phyloP scores from a whole-genome alignment of 164 flowering plant genomes.

The Berberis thunbergii region DNA sequence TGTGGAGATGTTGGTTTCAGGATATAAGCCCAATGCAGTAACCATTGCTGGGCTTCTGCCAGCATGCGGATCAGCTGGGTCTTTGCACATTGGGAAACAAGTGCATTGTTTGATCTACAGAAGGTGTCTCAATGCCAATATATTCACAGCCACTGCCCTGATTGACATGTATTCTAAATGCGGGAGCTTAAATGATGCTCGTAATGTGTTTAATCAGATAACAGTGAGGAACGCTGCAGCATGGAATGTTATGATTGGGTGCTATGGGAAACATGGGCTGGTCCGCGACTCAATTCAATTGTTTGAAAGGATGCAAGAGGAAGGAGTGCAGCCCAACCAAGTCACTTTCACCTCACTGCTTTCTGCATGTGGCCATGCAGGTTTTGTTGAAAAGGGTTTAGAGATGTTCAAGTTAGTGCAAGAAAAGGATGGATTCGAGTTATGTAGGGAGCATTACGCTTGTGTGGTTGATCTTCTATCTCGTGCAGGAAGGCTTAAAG shows the following conservation, averaged over 20 bases:
- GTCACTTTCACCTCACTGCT: constrained; percentile 52
- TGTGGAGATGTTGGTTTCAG: constrained; percentile 34
- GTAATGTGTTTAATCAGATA: constrained; percentile 34
- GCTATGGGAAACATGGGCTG: constrained; percentile 58
- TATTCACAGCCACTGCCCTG: constrained; percentile 49
- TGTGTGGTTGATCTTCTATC: constrained; percentile 57
- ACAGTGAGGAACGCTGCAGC: constrained; percentile 27
- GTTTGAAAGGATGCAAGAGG: constrained; percentile 48
- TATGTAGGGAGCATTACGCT: constrained; percentile 48
- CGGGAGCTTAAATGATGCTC: constrained; percentile 42
- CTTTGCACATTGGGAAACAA: constrained; percentile 37
- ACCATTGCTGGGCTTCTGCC: constrained; percentile 60
- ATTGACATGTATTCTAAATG: constrained; percentile 45
- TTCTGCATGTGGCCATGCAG: constrained; percentile 69
- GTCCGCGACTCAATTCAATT: constrained; percentile 33
- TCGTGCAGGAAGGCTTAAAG: constrained; percentile 49
- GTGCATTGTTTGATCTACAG: constrained; percentile 47
- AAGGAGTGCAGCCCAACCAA: constrained; percentile 35
- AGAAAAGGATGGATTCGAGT: constrained; percentile 23
- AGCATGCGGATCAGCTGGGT: constrained; percentile 36
- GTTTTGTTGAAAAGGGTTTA: constrained; percentile 45
- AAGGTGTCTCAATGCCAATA: constrained; percentile 30
- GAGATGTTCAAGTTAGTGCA: constrained; percentile 39
- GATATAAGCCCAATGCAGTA: constrained; percentile 45
- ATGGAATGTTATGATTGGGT: constrained; percentile 73